A percentile compares a stretch with the other conserved stretches of the same genome.
Evolutionary conservation across 2,329 filamentous ascomycete genomes (phyloP).

Genomic region (Trichophyton equinum): DNA sequence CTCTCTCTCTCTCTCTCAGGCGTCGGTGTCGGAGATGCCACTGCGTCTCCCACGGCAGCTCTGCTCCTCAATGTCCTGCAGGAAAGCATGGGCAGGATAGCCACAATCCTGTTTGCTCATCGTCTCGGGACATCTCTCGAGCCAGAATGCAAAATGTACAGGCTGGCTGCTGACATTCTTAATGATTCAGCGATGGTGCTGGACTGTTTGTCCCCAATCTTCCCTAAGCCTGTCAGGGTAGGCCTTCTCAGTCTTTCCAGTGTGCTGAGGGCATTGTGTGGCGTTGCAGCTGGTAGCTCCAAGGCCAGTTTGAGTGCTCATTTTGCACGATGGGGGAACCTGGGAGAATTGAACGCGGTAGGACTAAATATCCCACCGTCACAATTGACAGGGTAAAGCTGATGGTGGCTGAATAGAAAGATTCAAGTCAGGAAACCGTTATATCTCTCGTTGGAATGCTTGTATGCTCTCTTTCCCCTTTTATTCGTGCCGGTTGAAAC

Average conservation of each 20-base stretch:
- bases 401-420: slow-evolving; percentile 43
- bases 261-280: slow-evolving; percentile 59
- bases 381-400: slow-evolving; percentile 2
- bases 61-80: slow-evolving; percentile 73
- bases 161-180: slow-evolving; percentile 74
- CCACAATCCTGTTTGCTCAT: slow-evolving; percentile 62
- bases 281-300: slow-evolving; percentile 76
- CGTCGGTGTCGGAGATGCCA: slow-evolving; percentile 73
- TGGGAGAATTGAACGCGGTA: slow-evolving; percentile 82
- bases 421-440: slow-evolving; percentile 89
- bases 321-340: slow-evolving; percentile 74
- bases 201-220: slow-evolving; percentile 66
- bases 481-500: background rate
- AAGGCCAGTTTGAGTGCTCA: slow-evolving; percentile 87
- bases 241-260: slow-evolving; percentile 48
- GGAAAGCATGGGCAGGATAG: slow-evolving; percentile 66
- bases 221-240: slow-evolving; percentile 49
- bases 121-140: slow-evolving; percentile 55
- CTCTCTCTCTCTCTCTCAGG: no score
- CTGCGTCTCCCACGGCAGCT: slow-evolving; percentile 65
- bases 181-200: slow-evolving; percentile 78
- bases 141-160: slow-evolving; percentile 81
- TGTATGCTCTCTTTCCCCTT: slow-evolving; percentile 25
- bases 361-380: slow-evolving; percentile 11
- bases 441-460: slow-evolving; percentile 82